Conservation (phyloP, 2,329 filamentous ascomycete species). For the Knufia petricola region DNA sequence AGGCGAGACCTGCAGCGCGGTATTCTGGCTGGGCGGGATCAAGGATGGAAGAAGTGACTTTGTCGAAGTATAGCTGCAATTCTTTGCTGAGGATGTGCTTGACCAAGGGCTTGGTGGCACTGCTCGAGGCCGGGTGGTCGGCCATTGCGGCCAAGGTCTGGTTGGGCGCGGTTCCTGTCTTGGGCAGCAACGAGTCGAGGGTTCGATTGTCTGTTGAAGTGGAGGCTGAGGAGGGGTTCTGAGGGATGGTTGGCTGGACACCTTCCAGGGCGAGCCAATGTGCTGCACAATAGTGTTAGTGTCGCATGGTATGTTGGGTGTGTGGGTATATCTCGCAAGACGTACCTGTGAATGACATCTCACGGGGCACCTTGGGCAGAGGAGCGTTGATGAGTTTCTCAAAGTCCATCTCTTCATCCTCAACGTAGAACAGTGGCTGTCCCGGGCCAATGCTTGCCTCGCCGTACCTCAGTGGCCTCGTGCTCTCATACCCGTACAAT, state of each 20-base stretch:
- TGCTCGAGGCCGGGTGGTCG: constrained; percentile 66
- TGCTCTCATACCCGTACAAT: constrained; percentile 71
- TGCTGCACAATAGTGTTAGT: constrained; percentile 41
- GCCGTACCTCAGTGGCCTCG: constrained; percentile 76
- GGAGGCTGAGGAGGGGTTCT: constrained; percentile 68
- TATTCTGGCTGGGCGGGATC: constrained; percentile 83
- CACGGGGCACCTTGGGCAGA: constrained; percentile 84
- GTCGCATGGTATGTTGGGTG: no score
- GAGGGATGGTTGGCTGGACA: constrained; percentile 89
- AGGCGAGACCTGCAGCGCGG: constrained; percentile 74
- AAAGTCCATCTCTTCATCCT: constrained; percentile 97
- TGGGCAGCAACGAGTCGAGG: constrained; percentile 69
- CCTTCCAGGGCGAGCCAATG: constrained; percentile 98
- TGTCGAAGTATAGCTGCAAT: constrained; percentile 92
- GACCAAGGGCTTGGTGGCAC: constrained; percentile 77
- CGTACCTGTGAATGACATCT: constrained; percentile 82
- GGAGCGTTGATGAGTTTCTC: constrained; percentile 98
- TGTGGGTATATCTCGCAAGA: no score
- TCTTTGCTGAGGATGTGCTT: constrained; percentile 96
- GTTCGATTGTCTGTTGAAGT: constrained; percentile 69
- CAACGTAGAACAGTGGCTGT: constrained; percentile 91
- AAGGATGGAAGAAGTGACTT: constrained; percentile 78
- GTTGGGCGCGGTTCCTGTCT: constrained; percentile 75
- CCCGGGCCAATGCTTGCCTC: constrained; percentile 89
- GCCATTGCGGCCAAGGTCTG: constrained; percentile 72